Base-by-base conservation (phyloP, 129 eudicot genomes). In the Sambucus nigra region DNA sequence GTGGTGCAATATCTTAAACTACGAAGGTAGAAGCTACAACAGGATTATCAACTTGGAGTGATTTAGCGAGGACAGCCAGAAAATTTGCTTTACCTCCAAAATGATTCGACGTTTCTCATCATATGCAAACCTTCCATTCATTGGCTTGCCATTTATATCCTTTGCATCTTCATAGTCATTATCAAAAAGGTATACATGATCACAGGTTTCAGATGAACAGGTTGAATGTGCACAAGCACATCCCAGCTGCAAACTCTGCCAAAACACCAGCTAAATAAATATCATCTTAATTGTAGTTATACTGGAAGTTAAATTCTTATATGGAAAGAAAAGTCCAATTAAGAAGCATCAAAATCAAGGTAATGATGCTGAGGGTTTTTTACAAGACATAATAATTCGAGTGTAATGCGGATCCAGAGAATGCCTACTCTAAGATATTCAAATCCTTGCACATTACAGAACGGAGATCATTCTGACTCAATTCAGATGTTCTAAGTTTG, bases 141-240 rank as follows among this genome's bases (percentile, higher is more conserved):
- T 81, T 16, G 88, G 77, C 51, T 79, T 85, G 14, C 95, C 94
- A 50, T 76, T 61, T 71, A 76, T 71, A 74, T 89, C 98, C 73
- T 89, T 89, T 21, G 98, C 95, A 67, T 85, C 92, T 76, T 89
- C 98, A 53, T 76, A 84, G 65, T 89, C 98, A 74, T 76, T 85
- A 70, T 85, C 80, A 58, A 89, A 89, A 59, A 89, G 93, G 73
- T 89, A 85, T n/a, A 85, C 94, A 56, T 89, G 98, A 66, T 89
- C 95, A 55, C 95, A 89, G 38, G 63, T 74, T 64, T 28, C 79
- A 24, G 95, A 65, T 61, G 88, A 73, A 70, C 98, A 89, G 13
- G 73, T 47, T 57, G 80, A 71, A 58, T 71, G 69, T 33, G 66
- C 71, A 66, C 95, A 85, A 38, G 77, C 72, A 60, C 98, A 89